Evolutionary conservation across 805 yeast species (phyloP).

Genomic region (Lipomyces orientalis): DNA sequence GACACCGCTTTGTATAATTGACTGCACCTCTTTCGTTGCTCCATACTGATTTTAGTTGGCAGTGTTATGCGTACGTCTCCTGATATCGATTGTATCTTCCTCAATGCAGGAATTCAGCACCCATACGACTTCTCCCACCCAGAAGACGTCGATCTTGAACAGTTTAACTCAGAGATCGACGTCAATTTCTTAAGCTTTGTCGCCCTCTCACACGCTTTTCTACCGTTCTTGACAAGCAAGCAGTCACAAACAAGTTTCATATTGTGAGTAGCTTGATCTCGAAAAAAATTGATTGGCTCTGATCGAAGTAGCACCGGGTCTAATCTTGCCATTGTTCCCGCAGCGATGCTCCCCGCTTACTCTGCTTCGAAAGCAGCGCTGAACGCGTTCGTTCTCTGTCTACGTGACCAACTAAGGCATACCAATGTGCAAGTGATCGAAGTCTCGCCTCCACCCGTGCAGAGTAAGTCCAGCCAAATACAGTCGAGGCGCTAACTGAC

Average conservation of each 20-base stretch:
- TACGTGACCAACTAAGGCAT: background rate
- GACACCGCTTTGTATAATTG: background rate
- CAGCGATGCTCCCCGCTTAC: background rate
- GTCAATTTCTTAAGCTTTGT: background rate
- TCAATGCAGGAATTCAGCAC: background rate
- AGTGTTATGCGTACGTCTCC: background rate
- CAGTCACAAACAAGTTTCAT: background rate
- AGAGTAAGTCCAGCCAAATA: too few relatives aligned
- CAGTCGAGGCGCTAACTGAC: too few relatives aligned
- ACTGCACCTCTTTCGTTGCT: background rate
- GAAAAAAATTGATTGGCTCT: background rate
- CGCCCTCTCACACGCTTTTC: background rate
- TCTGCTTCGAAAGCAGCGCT: slow-evolving; percentile 2
- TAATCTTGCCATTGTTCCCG: background rate
- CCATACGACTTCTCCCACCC: background rate
- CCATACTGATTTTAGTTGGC: background rate
- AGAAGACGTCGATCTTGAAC: background rate
- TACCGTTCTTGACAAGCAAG: background rate
- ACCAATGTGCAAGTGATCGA: slow-evolving; percentile 1
- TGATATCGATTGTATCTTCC: slow-evolving; percentile 2
- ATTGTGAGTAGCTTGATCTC: background rate
- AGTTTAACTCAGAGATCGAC: background rate
- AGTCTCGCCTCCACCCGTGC: background rate
- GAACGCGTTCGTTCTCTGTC: slow-evolving; percentile 2
- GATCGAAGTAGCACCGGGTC: background rate